These are phyloP conservation scores for Fusarium gaditjirri DNA, from an alignment of 2,329 filamentous ascomycete genomes.

Conservation along the genomic window DNA sequence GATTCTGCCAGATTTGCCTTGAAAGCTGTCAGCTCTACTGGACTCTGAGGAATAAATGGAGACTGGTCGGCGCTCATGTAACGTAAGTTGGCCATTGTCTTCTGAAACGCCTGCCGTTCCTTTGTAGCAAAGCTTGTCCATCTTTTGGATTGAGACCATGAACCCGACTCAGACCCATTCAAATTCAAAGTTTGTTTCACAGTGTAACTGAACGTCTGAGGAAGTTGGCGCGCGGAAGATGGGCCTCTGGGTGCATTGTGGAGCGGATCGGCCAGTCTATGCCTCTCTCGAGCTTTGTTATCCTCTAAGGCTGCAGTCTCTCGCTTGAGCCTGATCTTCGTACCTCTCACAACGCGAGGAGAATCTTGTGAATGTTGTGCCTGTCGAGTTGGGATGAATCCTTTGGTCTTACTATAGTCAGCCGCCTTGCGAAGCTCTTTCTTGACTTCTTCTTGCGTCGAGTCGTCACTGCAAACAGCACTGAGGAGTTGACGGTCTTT, in stretches of 20 bases:
- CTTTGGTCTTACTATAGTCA: slow-evolving; percentile 16
- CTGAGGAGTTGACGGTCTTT: slow-evolving; percentile 18
- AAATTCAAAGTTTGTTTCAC: slow-evolving; percentile 7
- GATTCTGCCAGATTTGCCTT: slow-evolving; percentile 46
- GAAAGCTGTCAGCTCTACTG: slow-evolving; percentile 50
- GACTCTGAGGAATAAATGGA: slow-evolving; percentile 51
- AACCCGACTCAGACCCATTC: slow-evolving; percentile 34
- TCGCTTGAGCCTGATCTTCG: neutral
- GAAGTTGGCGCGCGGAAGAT: slow-evolving; percentile 13
- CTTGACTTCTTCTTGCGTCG: slow-evolving; percentile 1
- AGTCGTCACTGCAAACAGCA: neutral
- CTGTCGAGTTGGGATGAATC: slow-evolving; percentile 33
- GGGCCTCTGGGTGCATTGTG: slow-evolving; percentile 25
- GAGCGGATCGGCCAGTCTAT: neutral
- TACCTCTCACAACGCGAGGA: neutral
- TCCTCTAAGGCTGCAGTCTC: neutral
- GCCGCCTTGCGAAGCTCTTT: slow-evolving; percentile 18
- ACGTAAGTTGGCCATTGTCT: slow-evolving; percentile 49
- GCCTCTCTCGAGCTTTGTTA: neutral
- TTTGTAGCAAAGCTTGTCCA: slow-evolving; percentile 52
- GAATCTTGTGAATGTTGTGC: slow-evolving; percentile 14
- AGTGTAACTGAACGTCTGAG: slow-evolving; percentile 11
- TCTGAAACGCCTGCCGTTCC: slow-evolving; percentile 50
- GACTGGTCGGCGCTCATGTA: slow-evolving; percentile 52
- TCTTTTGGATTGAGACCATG: slow-evolving; percentile 53